Base-by-base conservation (phyloP, 1,284 basidiomycete genomes). In the Polyporus tsugae region DNA sequence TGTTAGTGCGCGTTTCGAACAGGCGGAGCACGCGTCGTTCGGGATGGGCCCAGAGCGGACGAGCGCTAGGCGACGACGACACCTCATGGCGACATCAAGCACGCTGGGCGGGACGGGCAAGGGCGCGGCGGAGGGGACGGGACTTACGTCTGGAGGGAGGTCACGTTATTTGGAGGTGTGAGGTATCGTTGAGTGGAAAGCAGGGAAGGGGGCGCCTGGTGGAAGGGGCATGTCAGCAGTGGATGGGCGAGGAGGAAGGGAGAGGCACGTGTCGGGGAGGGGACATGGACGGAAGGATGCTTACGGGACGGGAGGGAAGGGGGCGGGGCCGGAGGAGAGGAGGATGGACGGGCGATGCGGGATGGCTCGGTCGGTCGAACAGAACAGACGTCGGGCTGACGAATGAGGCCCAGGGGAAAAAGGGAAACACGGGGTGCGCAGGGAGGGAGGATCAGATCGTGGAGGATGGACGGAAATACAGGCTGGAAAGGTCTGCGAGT, bases 131-230 rank as follows among this genome's bases (percentile, higher is more conserved):
- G 22, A 29, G 25, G 59, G 57, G 63, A 59, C 38, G 57, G 60
- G 25, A 67, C 70, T 63, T 33, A 70, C 70, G 46, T 58, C 46
- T 15, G 61, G 41, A 59, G 59, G 41, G 62, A 42, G 53, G 63
- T 70, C 70, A 70, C 70, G 70, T 70, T 70, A 70, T 67, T 63
- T 62, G 62, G 65, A 46, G 42, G 36, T 39, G 39, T 22, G 65
- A 46, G 42, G 36, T 39, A 44, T 22, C 41, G 52, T 22, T 41
- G 39, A 49, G 62, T 22, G 55, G 55, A 55, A 55, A 55, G 7
- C 29, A 35, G 13, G 13, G 52, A 22, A 60, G 59, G 61, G 61
- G 64, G 66, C 70, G 66, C 52, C 70, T 70, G 64, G 44, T 4
- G 49, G 39, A n/a, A 41, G 52, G 60, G 49, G 53, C 70, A 64